A percentile compares a stretch with the other conserved stretches of the same genome.
Evolutionary conservation across 2,329 filamentous ascomycete species (phyloP).

Genomic region (Emergomyces orientalis): DNA sequence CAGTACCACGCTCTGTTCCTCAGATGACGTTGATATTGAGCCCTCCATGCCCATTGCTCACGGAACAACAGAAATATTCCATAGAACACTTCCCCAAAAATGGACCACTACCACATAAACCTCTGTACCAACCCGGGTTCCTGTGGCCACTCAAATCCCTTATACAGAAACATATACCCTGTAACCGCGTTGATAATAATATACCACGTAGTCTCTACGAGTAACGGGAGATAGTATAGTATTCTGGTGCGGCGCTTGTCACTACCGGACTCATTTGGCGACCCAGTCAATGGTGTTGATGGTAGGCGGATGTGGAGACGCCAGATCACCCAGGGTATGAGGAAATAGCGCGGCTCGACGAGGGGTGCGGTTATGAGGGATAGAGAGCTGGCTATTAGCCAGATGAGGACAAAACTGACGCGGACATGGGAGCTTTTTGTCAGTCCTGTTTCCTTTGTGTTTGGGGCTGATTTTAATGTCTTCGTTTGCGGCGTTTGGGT

Average conservation of each 20-base stretch:
- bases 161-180: slow-evolving; percentile 48
- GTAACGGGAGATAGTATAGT: slow-evolving; percentile 19
- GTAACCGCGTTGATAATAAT: slow-evolving; percentile 44
- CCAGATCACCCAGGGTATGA: slow-evolving; percentile 92
- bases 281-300: neutral
- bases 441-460: neutral
- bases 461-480: slow-evolving; percentile 9
- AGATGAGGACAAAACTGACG: slow-evolving; percentile 49
- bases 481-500: slow-evolving; percentile 12
- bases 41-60: neutral
- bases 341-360: slow-evolving; percentile 93
- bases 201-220: slow-evolving; percentile 51
- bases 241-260: neutral
- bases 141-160: slow-evolving; percentile 49
- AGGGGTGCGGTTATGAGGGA: slow-evolving; percentile 81
- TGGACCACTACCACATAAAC: slow-evolving; percentile 46
- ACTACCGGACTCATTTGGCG: neutral
- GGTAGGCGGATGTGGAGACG: slow-evolving; percentile 60
- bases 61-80: neutral
- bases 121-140: slow-evolving; percentile 50
- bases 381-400: slow-evolving; percentile 61
- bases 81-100: neutral
- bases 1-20: neutral
- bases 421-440: slow-evolving; percentile 17
- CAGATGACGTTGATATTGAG: neutral